phyloP scores from a whole-genome alignment of 108 stramenopile species.

The Epipyxis sp. region DNA sequence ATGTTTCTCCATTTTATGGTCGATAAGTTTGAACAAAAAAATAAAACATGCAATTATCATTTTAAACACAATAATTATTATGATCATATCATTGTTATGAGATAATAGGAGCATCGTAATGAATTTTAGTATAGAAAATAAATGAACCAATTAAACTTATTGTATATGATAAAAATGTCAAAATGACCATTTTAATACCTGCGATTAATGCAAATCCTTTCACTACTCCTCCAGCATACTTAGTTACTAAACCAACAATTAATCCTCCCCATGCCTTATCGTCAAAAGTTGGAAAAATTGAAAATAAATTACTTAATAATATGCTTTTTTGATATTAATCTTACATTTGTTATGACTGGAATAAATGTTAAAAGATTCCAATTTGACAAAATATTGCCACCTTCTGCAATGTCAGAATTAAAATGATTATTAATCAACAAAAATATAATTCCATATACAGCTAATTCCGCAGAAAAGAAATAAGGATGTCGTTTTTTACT shows the following conservation, averaged over 20 bases:
- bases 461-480: slow-evolving; percentile 78
- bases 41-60: no score
- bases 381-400: background rate
- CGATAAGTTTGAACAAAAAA: no score
- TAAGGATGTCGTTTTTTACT: slow-evolving; percentile 68
- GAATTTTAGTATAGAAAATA: no score
- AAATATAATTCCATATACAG: slow-evolving; percentile 58
- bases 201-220: slow-evolving; percentile 81
- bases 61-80: no score
- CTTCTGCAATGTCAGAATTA: slow-evolving; percentile 55
- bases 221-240: slow-evolving; percentile 78
- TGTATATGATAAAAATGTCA: no score
- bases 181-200: slow-evolving; percentile 2
- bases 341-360: slow-evolving; percentile 62
- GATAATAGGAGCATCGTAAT: no score
- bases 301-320: no score
- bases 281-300: no score
- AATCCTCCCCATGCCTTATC: slow-evolving; percentile 83
- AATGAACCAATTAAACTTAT: slow-evolving; percentile 2
- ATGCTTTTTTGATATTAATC: no score
- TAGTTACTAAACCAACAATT: slow-evolving; percentile 84
- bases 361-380: slow-evolving; percentile 70
- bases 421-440: slow-evolving; percentile 55
- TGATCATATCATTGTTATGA: no score
- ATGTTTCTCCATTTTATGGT: no score